phyloP scores from a whole-genome alignment of 2,329 filamentous ascomycete species.

The Coniochaeta hoffmannii region DNA sequence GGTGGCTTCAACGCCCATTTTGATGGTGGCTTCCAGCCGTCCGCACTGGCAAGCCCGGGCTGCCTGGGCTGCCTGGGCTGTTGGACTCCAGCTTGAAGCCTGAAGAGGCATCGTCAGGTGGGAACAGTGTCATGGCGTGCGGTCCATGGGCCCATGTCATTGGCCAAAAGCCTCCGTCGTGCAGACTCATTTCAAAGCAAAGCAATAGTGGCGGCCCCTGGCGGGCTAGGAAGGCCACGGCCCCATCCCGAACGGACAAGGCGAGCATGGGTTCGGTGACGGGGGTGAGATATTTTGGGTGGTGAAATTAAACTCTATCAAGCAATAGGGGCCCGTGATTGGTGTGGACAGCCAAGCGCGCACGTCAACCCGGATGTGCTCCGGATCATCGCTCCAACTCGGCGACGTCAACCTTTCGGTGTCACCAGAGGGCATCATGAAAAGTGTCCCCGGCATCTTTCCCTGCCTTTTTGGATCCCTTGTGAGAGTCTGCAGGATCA shows the following conservation, averaged over 20 bases:
- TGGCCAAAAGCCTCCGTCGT: background rate
- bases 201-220: background rate
- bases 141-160: background rate
- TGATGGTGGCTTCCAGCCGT: background rate
- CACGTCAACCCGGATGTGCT: background rate
- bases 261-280: background rate
- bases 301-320: constrained; percentile 1
- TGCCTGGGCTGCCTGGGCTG: background rate
- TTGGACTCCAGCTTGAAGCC: background rate
- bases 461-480: background rate
- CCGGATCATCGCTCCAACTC: background rate
- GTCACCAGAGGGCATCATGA: background rate
- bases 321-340: background rate
- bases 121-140: background rate
- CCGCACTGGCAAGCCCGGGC: background rate
- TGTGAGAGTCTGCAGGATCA: background rate
- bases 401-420: background rate
- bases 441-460: background rate
- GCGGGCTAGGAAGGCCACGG: background rate
- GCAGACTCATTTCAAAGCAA: background rate
- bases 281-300: background rate
- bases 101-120: constrained; percentile 2
- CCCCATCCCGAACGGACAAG: background rate
- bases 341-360: background rate
- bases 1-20: constrained; percentile 1